A percentile compares a stretch with the other conserved stretches of the same genome.
Conservation (phyloP, 148 eudicot species). For the Amaranthus cruentus region DNA sequence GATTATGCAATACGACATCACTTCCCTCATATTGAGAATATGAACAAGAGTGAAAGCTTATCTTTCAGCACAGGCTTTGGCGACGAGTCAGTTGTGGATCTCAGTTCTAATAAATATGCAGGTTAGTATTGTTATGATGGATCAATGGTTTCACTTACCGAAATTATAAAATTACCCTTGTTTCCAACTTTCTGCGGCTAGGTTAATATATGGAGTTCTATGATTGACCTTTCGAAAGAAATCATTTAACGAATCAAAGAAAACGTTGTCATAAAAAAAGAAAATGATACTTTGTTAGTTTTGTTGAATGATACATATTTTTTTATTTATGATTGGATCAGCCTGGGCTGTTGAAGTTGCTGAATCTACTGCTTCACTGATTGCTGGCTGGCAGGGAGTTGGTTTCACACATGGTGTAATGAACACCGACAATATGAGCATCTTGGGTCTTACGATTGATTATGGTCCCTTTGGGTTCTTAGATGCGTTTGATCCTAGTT, state of each 20-base stretch:
- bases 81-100: conserved; percentile 73
- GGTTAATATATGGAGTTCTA: neutral
- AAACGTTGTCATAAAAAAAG: too few species aligned
- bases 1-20: conserved; percentile 85
- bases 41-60: conserved; percentile 68
- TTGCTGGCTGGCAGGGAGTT: conserved; percentile 99
- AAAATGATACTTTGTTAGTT: neutral
- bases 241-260: neutral
- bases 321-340: conserved; percentile 31
- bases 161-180: neutral
- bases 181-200: neutral
- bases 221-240: neutral
- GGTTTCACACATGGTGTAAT: conserved; percentile 99
- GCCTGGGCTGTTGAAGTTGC: conserved; percentile 99
- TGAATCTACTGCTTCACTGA: conserved; percentile 91
- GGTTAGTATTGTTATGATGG: conserved; percentile 39
- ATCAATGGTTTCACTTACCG: neutral
- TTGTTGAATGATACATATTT: conserved; percentile 18
- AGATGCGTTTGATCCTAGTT: conserved; percentile 99
- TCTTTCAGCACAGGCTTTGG: conserved; percentile 83
- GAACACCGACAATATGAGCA: conserved; percentile 98
- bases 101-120: conserved; percentile 96
- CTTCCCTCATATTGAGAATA: conserved; percentile 84
- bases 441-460: conserved; percentile 93
- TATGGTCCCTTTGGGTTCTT: conserved; percentile 98